Conservation (phyloP, 2,329 filamentous ascomycete species). For the Verticillium nonalfalfae region DNA sequence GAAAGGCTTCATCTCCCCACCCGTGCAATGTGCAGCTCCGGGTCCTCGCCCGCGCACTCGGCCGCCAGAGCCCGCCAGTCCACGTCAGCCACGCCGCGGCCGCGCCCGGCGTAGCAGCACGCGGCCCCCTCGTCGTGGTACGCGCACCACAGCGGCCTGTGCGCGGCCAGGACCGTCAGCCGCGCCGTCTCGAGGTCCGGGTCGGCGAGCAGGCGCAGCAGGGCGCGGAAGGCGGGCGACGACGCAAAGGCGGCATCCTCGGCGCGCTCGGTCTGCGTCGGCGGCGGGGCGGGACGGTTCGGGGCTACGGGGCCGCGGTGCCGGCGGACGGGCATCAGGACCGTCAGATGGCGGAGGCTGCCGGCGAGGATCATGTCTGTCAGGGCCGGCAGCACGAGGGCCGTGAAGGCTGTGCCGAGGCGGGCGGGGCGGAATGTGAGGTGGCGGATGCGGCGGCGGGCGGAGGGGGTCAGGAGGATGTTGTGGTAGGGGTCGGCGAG, state of each 20-base stretch:
- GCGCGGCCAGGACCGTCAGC: slow-evolving; percentile 27
- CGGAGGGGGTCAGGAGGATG: slow-evolving; percentile 7
- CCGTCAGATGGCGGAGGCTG: slow-evolving; percentile 13
- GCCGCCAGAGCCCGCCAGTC: slow-evolving; percentile 24
- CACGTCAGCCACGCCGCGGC: slow-evolving; percentile 17
- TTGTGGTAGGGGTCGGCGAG: slow-evolving; percentile 1
- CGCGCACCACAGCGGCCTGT: slow-evolving; percentile 31
- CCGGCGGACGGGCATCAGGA: slow-evolving; percentile 12
- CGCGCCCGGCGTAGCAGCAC: slow-evolving; percentile 11
- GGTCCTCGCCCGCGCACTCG: slow-evolving; percentile 21
- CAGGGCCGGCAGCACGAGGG: slow-evolving; percentile 13
- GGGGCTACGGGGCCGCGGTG: slow-evolving; percentile 1
- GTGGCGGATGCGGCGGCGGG: slow-evolving; percentile 12
- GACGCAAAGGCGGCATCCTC: slow-evolving; percentile 8
- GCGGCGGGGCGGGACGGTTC: slow-evolving; percentile 1
- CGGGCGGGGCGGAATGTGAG: slow-evolving; percentile 14
- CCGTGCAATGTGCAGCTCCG: slow-evolving; percentile 10
- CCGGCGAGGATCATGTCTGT: slow-evolving; percentile 18
- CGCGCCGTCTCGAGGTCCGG: slow-evolving; percentile 34
- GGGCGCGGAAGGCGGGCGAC: slow-evolving; percentile 14
- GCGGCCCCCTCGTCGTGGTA: slow-evolving; percentile 28
- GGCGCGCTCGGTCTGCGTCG: slow-evolving; percentile 12
- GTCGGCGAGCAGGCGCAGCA: slow-evolving; percentile 35
- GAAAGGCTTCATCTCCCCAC: slow-evolving; percentile 1
- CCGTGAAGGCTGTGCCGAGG: slow-evolving; percentile 12